Conservation (phyloP, 2,329 filamentous ascomycete species). For the Phaeophleospora eucalypticola region DNA sequence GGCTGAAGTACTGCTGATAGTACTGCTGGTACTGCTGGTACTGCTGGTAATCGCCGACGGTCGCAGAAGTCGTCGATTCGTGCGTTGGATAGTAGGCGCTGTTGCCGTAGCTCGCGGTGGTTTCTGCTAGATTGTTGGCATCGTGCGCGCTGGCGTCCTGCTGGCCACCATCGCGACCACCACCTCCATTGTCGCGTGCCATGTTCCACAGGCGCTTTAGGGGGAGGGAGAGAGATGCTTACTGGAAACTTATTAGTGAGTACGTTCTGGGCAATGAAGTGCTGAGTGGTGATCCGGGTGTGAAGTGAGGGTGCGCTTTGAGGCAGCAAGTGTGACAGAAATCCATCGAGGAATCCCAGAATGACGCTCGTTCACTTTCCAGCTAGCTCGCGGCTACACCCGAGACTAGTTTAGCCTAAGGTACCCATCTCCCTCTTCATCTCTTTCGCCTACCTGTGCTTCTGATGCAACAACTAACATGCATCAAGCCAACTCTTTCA, state of each 20-base stretch:
- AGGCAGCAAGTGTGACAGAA: too few relatives aligned
- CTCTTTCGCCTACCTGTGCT: too few relatives aligned
- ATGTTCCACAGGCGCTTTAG: background rate
- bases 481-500: too few relatives aligned
- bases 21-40: background rate
- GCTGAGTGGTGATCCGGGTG: too few relatives aligned
- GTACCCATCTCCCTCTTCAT: background rate
- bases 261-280: background rate
- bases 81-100: too few relatives aligned
- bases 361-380: background rate
- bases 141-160: background rate
- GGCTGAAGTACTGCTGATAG: background rate
- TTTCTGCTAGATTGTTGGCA: background rate
- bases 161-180: background rate
- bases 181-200: background rate
- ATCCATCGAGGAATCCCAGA: background rate
- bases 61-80: background rate
- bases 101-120: background rate
- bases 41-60: background rate
- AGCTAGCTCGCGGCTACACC: background rate
- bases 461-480: too few relatives aligned
- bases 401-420: background rate
- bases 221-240: background rate
- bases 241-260: too few relatives aligned
- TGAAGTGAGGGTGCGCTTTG: too few relatives aligned